Base-by-base conservation (phyloP, 352 stramenopile genomes). In the Phytophthora citrophthora region DNA sequence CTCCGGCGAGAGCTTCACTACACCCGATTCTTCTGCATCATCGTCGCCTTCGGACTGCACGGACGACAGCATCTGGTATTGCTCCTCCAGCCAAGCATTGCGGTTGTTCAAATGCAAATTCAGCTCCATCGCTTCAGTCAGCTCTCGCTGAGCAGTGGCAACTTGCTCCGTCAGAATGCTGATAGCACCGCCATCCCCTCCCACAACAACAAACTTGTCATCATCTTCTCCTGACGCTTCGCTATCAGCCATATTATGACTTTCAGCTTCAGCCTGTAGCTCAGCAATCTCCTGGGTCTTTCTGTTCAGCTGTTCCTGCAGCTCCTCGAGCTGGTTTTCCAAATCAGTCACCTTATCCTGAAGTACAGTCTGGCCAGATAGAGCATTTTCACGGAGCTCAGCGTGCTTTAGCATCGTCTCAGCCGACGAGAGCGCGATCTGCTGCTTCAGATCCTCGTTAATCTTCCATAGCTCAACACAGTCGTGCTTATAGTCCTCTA, bases 81-180 rank as follows among this genome's bases (percentile, higher is more conserved):
- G 79, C 27, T 93, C 85, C 56, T 95, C 87, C 0, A 95, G 71
- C 76, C 74, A 90, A 39, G 78, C 80, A 61, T 93, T 94, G 23
- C 79, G 87, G 53, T 89, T 89, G 62, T 79, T 93, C 43, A 95
- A 55, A 26, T 92, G 79, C 24, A 93, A 61, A 38, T 94, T 94
- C 50, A 95, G 47, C 20, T 94, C 81, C 85, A 95, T 93, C 4
- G 85, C 81, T 16, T 93, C 81, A n/a, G 83, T 90, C 6, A 95
- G 66, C 57, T 94, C 85, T 29, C 74, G 77, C 59, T 95, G 87
- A 20, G 81, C 79, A 24, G 76, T 79, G 3, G 75, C 67, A 32
- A 93, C 83, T 50, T 95, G 87, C 11, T 92, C 80, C 0, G 87
- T 90, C 2, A 95, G 68, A 13, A 90, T 43, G 11, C 79, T 76